Conservation (phyloP, 2,329 filamentous ascomycete genomes). For the Neophaeococcomyces aloes region DNA sequence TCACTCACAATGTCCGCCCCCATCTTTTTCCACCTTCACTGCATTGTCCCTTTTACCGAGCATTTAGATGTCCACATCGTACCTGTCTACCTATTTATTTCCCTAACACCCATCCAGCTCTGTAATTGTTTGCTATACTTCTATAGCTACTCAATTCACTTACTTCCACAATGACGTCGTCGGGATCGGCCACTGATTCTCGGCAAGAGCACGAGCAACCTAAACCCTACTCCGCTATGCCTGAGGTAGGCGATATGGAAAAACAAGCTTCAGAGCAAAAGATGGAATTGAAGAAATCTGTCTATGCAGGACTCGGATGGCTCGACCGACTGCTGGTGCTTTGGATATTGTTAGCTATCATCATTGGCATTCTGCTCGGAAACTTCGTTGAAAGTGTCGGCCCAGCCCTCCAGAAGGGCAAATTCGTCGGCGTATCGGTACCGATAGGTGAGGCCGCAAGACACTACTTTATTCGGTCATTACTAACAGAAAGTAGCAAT, state of each 20-base stretch:
- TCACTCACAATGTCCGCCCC: no score
- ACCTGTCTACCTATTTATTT: no score
- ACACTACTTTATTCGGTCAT: conserved; percentile 18
- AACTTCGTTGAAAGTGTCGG: conserved; percentile 60
- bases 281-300: conserved; percentile 13
- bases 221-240: background rate
- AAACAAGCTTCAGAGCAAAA: conserved; percentile 5
- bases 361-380: conserved; percentile 61
- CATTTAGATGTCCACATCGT: no score
- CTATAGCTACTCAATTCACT: no score
- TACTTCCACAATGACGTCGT: no score
- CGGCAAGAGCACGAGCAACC: background rate
- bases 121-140: no score
- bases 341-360: conserved; percentile 73
- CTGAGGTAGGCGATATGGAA: conserved; percentile 7
- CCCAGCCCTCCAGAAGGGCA: conserved; percentile 55
- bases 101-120: no score
- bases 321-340: conserved; percentile 55
- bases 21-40: no score
- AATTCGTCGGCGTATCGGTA: conserved; percentile 60
- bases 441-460: conserved; percentile 47
- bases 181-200: no score
- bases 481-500: conserved; percentile 45
- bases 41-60: no score
- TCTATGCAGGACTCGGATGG: conserved; percentile 43